Percentiles rank a stretch among this genome's conserved stretches.
Evolutionary conservation across 164 flowering plant genomes (phyloP).

Genomic region (Santalum album): DNA sequence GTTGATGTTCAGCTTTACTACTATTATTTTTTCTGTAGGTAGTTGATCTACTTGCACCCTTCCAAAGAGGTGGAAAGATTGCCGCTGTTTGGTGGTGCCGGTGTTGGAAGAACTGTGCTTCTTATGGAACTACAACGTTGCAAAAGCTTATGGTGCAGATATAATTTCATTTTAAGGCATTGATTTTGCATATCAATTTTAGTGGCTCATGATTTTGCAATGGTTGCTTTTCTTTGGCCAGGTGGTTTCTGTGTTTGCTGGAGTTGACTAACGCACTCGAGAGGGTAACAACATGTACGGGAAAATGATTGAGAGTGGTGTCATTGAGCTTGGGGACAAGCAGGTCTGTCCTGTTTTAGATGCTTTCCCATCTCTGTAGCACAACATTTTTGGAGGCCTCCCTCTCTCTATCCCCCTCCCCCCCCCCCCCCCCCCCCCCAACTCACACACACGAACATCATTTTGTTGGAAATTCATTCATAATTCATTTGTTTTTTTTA

Average conservation of each 20-base stretch:
- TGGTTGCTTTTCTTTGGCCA: slow-evolving; percentile 13
- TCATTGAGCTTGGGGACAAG: slow-evolving; percentile 90
- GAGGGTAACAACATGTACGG: slow-evolving; percentile 95
- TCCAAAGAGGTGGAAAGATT: slow-evolving; percentile 95
- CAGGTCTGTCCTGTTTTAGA: no score
- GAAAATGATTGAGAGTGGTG: slow-evolving; percentile 99
- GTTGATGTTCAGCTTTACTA: not conserved
- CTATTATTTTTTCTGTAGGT: slow-evolving; percentile 34
- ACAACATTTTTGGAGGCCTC: no score
- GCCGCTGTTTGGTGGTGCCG: slow-evolving; percentile 99
- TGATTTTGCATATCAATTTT: no score
- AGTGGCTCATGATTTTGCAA: not conserved
- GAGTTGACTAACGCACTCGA: slow-evolving; percentile 97
- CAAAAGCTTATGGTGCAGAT: slow-evolving; percentile 73
- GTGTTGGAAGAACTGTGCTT: slow-evolving; percentile 94
- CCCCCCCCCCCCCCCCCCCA: no score
- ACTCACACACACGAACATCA: no score
- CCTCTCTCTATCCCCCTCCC: no score
- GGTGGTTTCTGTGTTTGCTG: slow-evolving; percentile 99
- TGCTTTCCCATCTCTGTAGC: no score
- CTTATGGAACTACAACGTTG: slow-evolving; percentile 98
- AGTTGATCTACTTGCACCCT: slow-evolving; percentile 94
- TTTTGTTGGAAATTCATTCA: not conserved
- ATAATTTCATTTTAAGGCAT: no score
- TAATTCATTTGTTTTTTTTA: not conserved